Evolutionary conservation across 176 grass and related monocot species (phyloP).

Genomic region (Luzula sylvatica): DNA sequence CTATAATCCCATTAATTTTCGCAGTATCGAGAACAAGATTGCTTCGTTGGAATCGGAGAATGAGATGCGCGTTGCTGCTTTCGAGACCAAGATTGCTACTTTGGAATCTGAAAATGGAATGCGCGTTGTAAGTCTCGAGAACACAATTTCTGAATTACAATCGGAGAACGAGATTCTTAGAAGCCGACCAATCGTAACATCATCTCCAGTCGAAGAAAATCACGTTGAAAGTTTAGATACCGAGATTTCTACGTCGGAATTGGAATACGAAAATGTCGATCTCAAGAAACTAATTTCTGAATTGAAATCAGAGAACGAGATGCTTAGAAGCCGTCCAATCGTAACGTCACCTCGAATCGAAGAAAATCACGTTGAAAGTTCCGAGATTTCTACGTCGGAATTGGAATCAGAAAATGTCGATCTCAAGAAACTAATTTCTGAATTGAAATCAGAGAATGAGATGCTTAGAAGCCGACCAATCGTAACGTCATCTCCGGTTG

Average conservation of each 20-base stretch:
- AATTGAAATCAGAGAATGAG: conserved; percentile 59
- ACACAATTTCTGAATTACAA: background rate
- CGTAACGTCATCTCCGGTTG: conserved; percentile 23
- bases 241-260: too few relatives aligned
- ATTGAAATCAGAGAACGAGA: conserved; percentile 49
- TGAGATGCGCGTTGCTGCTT: background rate
- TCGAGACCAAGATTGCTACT: conserved; percentile 64
- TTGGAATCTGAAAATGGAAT: conserved; percentile 60
- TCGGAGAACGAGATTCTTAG: conserved; percentile 34
- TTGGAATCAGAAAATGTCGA: conserved; percentile 18
- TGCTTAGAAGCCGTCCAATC: conserved; percentile 48
- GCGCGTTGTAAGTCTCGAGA: background rate
- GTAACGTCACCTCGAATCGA: too few relatives aligned
- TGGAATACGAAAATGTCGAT: conserved; percentile 69
- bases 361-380: conserved; percentile 28
- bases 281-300: conserved; percentile 59
- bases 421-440: conserved; percentile 64
- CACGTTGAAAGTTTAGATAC: too few relatives aligned
- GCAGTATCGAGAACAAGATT: conserved; percentile 66
- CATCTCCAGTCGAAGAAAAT: conserved; percentile 33
- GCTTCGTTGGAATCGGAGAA: conserved; percentile 59
- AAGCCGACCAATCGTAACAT: conserved; percentile 36
- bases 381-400: too few relatives aligned
- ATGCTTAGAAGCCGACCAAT: conserved; percentile 35
- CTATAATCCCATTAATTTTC: too few relatives aligned